Evolutionary conservation across 768 basidiomycete species (phyloP), one percentile per base, ranked within the genome.

Genomic region (Mycena belliarum): DNA sequence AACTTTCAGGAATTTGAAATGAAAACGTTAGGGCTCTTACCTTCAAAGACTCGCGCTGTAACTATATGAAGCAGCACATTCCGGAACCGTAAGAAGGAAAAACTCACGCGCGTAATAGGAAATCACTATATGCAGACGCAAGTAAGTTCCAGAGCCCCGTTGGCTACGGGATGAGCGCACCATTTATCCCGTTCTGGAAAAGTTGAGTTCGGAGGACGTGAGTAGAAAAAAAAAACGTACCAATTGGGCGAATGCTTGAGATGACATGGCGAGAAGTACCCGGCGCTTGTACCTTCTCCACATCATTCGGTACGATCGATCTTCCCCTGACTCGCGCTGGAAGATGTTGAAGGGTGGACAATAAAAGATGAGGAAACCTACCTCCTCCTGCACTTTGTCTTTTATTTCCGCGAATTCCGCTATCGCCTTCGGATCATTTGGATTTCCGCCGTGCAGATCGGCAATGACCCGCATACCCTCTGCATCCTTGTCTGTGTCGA

Each of bases 171-270:
- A 16, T 9, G 18, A 20, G 53, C 79, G 51, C 71, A 91, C 91
- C 91, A 69, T 95, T 97, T 66, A 97, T 98, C 58, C 95, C 95
- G 70, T 96, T 96, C 93, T 96, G 47, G 20, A 44, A 4, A 59
- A 45, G 38, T 46, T n/a, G n/a, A n/a, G n/a, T n/a, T n/a, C n/a
- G n/a, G n/a, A n/a, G n/a, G n/a, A n/a, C n/a, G n/a, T n/a, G n/a
- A n/a, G n/a, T n/a, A n/a, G n/a, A n/a, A n/a, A n/a, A n/a, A n/a
- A n/a, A n/a, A n/a, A n/a, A 65, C 24, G 6, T 61, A 93, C 94
- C 68, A 97, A 76, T 69, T 97, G 95, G 41, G 95, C 95, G 73
- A 97, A 96, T 40, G 92, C 91, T 71, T 97, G 95, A 53, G 93
- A 93, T 20, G 90, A 92, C 92, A 95, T 95, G 16, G 95, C 95